phyloP scores from a whole-genome alignment of 192 early-diverging fungal species.

The Coemansia javaensis region DNA sequence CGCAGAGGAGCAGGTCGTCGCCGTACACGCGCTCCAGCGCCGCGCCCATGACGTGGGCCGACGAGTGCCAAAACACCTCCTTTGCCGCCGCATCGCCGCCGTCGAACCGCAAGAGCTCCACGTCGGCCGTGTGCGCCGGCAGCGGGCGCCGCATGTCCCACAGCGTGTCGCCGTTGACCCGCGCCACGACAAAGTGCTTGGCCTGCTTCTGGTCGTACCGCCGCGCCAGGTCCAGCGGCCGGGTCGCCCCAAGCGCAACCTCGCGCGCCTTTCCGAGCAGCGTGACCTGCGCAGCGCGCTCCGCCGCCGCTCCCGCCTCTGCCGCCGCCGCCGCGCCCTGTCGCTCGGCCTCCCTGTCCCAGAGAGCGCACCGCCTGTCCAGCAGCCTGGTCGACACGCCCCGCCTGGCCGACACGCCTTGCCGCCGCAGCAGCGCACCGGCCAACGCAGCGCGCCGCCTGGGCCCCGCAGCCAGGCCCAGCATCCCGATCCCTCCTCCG shows the following conservation, averaged over 20 bases:
- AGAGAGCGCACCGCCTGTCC: slow-evolving; percentile 8
- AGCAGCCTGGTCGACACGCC: background rate
- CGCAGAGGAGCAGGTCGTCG: slow-evolving; percentile 60
- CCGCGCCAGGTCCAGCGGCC: slow-evolving; percentile 54
- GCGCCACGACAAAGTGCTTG: slow-evolving; percentile 48
- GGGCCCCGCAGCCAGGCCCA: too few species aligned
- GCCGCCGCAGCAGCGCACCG: too few species aligned
- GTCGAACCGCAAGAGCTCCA: slow-evolving; percentile 48
- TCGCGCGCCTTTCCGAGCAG: slow-evolving; percentile 5
- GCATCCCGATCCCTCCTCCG: too few species aligned
- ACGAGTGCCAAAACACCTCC: slow-evolving; percentile 62
- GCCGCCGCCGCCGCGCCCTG: background rate
- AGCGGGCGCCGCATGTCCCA: slow-evolving; percentile 57
- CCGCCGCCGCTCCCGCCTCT: background rate
- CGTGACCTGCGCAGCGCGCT: background rate
- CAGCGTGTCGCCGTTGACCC: slow-evolving; percentile 43
- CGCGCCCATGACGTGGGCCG: slow-evolving; percentile 67
- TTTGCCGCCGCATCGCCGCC: slow-evolving; percentile 37
- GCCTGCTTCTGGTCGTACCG: slow-evolving; percentile 39
- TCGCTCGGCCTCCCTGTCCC: slow-evolving; percentile 21
- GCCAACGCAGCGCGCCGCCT: too few species aligned
- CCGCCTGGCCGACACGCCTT: too few species aligned
- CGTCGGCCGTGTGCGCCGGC: slow-evolving; percentile 9
- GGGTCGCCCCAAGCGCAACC: slow-evolving; percentile 8
- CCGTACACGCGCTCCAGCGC: slow-evolving; percentile 69